phyloP scores from a whole-genome alignment of 371 early-diverging fungal species.

The Syncephalastrum sp. region DNA sequence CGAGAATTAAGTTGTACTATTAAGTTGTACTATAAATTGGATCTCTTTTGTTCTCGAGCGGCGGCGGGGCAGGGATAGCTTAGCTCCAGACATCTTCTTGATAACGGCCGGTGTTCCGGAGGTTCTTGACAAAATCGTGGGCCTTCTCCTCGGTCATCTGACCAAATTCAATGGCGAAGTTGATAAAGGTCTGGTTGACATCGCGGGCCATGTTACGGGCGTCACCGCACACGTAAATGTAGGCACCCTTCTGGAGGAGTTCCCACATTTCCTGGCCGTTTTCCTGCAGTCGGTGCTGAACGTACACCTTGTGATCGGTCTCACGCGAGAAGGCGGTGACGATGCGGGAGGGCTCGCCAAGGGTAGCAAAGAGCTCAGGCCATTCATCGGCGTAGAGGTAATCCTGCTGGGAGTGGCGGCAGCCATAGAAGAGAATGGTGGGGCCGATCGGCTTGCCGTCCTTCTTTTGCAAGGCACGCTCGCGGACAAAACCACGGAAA shows the following conservation, averaged over 20 bases:
- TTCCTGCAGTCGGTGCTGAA: slow-evolving; percentile 78
- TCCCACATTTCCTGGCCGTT: slow-evolving; percentile 70
- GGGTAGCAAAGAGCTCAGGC: slow-evolving; percentile 57
- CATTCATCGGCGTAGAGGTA: slow-evolving; percentile 89
- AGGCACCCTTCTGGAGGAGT: slow-evolving; percentile 72
- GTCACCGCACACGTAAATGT: slow-evolving; percentile 94
- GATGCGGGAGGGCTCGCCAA: slow-evolving; percentile 60
- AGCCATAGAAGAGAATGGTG: slow-evolving; percentile 91
- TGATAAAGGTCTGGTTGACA: slow-evolving; percentile 70
- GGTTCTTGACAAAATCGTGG: slow-evolving; percentile 76
- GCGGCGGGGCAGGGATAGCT: not conserved
- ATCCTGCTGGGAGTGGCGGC: slow-evolving; percentile 81
- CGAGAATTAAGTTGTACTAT: too few species aligned
- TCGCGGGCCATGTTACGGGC: slow-evolving; percentile 96
- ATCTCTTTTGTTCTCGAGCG: too few species aligned
- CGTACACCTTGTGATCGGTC: slow-evolving; percentile 78
- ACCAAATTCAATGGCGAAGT: slow-evolving; percentile 70
- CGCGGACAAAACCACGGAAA: slow-evolving; percentile 93
- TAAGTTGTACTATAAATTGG: too few species aligned
- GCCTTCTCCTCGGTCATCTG: slow-evolving; percentile 71
- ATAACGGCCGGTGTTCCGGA: slow-evolving; percentile 81
- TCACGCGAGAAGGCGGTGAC: slow-evolving; percentile 90
- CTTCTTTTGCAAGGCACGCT: slow-evolving; percentile 69
- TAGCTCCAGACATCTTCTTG: slow-evolving; percentile 95
- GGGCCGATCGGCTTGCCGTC: slow-evolving; percentile 69